These are phyloP conservation scores for Hypoxylon sp. DNA, from an alignment of 2,329 filamentous ascomycete genomes.

Conservation along the genomic window DNA sequence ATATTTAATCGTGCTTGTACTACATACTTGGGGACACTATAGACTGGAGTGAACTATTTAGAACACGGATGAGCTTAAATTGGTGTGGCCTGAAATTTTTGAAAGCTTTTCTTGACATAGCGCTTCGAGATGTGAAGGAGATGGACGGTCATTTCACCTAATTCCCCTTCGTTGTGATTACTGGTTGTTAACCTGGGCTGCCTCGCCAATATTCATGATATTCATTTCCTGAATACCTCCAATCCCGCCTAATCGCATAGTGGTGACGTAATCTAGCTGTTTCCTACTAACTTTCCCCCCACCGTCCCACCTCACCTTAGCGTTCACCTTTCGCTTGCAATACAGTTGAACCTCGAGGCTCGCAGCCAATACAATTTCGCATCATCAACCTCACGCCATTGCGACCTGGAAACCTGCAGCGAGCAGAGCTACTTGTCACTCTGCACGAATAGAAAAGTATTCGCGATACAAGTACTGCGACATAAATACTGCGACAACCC, in stretches of 20 bases:
- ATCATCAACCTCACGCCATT: constrained; percentile 21
- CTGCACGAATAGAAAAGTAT: constrained; percentile 5
- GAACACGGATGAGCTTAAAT: not conserved
- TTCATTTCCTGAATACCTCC: too few species aligned
- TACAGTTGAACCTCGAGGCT: constrained; percentile 9
- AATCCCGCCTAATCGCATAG: too few species aligned
- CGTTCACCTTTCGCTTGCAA: not conserved
- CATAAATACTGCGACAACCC: not conserved
- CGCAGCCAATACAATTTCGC: constrained; percentile 20
- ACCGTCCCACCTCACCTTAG: not conserved
- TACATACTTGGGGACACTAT: too few species aligned
- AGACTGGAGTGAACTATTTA: not conserved
- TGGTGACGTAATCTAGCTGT: too few species aligned
- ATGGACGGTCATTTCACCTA: too few species aligned
- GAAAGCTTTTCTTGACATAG: too few species aligned
- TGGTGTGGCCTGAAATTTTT: too few species aligned
- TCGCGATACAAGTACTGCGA: not conserved
- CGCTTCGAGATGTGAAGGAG: too few species aligned
- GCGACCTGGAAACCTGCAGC: constrained; percentile 9
- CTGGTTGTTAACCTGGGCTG: too few species aligned
- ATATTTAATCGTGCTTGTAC: too few species aligned
- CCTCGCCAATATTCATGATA: too few species aligned
- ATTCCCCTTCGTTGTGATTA: too few species aligned
- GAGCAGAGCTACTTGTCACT: constrained; percentile 8
- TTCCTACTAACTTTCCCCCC: constrained; percentile 7